Evolutionary conservation across 73 alveolate genomes (phyloP).

Genomic region (Paramecium tetraurelia): DNA sequence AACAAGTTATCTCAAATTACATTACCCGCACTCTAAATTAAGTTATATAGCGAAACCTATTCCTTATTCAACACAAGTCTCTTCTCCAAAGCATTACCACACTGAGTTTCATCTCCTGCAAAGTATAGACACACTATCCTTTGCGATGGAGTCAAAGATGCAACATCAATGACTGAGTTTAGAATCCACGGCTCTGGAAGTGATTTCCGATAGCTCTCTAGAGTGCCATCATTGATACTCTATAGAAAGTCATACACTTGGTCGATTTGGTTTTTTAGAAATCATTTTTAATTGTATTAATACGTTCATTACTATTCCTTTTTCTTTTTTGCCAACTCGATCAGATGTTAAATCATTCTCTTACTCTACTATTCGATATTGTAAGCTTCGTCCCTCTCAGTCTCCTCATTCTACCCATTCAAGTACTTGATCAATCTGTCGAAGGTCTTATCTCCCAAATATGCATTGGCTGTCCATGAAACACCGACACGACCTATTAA

Average conservation of each 20-base stretch:
- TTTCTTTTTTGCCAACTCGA: constrained; percentile 23
- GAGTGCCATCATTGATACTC: neutral
- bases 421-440: constrained; percentile 6
- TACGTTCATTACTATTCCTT: neutral
- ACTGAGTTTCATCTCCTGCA: neutral
- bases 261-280: neutral
- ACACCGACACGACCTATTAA: constrained; percentile 50
- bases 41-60: neutral
- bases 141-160: neutral
- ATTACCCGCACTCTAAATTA: neutral
- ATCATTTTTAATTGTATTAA: neutral
- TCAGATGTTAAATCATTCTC: constrained; percentile 2
- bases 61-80: neutral
- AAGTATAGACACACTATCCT: neutral
- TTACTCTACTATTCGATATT: constrained; percentile 15
- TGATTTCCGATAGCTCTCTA: neutral
- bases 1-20: neutral
- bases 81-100: neutral
- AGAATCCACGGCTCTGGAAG: neutral
- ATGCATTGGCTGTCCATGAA: constrained; percentile 52
- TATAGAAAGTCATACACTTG: neutral
- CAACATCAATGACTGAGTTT: neutral
- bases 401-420: constrained; percentile 19
- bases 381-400: constrained; percentile 36
- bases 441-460: constrained; percentile 18